Evolutionary conservation across 345 rosid species (phyloP).

Genomic region (Melaleuca quinquenervia): DNA sequence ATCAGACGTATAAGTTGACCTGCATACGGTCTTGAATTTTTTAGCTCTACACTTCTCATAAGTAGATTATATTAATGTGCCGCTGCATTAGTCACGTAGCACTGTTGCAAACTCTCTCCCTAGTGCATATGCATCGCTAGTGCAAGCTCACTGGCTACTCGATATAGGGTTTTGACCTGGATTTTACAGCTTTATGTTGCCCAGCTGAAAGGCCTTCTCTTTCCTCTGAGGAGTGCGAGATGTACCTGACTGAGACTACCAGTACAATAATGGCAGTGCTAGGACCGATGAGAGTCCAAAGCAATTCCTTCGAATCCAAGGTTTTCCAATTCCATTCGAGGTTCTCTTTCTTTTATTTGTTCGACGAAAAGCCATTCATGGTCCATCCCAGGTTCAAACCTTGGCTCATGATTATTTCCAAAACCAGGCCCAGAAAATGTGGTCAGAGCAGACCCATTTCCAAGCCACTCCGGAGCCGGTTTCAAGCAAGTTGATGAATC

Average conservation of each 20-base stretch:
- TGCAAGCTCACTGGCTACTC: background rate
- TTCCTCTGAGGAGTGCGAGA: background rate
- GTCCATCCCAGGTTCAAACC: background rate
- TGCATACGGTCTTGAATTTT: background rate
- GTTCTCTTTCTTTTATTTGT: background rate
- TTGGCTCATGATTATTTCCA: background rate
- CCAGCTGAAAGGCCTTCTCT: background rate
- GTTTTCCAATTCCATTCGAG: background rate
- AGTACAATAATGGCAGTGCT: background rate
- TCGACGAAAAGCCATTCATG: background rate
- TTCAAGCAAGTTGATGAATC: background rate
- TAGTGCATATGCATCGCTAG: background rate
- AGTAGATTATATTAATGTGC: background rate
- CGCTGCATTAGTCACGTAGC: background rate
- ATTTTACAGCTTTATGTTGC: background rate
- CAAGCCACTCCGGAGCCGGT: background rate
- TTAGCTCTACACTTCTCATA: background rate
- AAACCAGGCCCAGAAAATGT: background rate
- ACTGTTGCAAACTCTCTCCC: background rate
- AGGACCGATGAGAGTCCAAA: background rate
- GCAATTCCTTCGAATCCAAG: background rate
- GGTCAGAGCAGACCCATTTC: background rate
- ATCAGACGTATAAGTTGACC: background rate
- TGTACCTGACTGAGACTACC: background rate
- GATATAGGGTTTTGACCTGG: background rate